Base-by-base conservation (phyloP, 2,329 filamentous ascomycete genomes). In the Alternaria sp. region DNA sequence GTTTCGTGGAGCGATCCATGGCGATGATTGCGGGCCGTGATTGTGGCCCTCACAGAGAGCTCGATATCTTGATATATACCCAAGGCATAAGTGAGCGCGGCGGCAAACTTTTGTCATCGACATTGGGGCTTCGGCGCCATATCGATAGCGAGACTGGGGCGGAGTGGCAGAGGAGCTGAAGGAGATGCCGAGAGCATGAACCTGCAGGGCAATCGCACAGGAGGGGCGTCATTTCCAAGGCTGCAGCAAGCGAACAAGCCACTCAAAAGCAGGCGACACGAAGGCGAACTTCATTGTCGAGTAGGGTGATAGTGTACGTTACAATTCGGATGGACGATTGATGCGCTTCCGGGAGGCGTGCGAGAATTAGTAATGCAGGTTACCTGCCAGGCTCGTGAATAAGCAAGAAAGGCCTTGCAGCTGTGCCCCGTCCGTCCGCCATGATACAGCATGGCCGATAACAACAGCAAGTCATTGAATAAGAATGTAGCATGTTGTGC, bases 1-100 rank as follows among this genome's bases (percentile, higher is more conserved):
- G 67, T 60, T 73, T 68, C 5, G 64, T 68, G 10, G 74, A 71
- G 43, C 58, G 65, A 50, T 74, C 68, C 75, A 77, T 76, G 37
- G 37, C 26, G 50, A 21, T 30, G 28, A 37, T 33, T 10, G 45
- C 44, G 43, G 57, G 11, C 45, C 15, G 28, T 14, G 56, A 41
- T 37, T 21, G 44, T 18, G 20, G 51, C 15, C 26, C 21, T 30
- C n/a, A 12, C 44, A 44, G 15, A 25, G 12, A 26, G 9, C n/a
- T 30, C 33, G 8, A 14, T 45, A 6, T 21, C 37, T 59, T 25
- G 20, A 44, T 56, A 61, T 65, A 66, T 60, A 56, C 12, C 12
- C 20, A 23, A 6, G 53, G 12, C 21, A 25, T 15, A 33, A 11
- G n/a, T 28, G 41, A 43, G 11, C 47, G 43, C 45, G 41, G 37